These are phyloP conservation scores for Xylaria arbuscula DNA, from an alignment of 2,329 filamentous ascomycete genomes.

Conservation along the genomic window DNA sequence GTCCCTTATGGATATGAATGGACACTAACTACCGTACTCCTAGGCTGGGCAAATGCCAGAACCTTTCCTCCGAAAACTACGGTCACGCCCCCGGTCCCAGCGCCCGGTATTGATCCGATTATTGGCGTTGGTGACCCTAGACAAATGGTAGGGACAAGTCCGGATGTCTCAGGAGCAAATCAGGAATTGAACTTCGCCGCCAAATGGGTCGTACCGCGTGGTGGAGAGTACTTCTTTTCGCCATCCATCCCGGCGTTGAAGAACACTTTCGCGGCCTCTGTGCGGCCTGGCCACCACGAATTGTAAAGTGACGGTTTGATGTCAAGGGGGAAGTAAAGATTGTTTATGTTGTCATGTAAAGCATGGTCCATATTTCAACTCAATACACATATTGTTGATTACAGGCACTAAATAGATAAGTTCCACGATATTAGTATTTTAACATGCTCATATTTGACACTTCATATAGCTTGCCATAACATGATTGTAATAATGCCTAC, in stretches of 20 bases:
- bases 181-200: slow-evolving; percentile 40
- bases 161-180: slow-evolving; percentile 37
- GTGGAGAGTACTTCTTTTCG: slow-evolving; percentile 60
- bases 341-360: neutral
- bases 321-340: neutral
- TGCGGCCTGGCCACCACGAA: slow-evolving; percentile 2
- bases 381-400: neutral
- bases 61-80: slow-evolving; percentile 30
- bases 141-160: slow-evolving; percentile 44
- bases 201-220: slow-evolving; percentile 55
- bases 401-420: neutral
- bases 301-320: neutral
- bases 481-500: too few relatives aligned
- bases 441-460: too few relatives aligned
- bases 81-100: slow-evolving; percentile 10
- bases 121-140: slow-evolving; percentile 39
- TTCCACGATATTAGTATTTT: too few relatives aligned
- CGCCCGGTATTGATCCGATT: slow-evolving; percentile 39
- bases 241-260: slow-evolving; percentile 53
- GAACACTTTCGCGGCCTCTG: slow-evolving; percentile 32
- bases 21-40: slow-evolving; percentile 47
- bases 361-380: neutral
- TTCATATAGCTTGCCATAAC: too few relatives aligned
- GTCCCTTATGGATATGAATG: neutral
- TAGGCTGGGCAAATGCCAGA: slow-evolving; percentile 38